Base-by-base conservation (phyloP, 306 rosid species). In the Mimosa bimucronata region DNA sequence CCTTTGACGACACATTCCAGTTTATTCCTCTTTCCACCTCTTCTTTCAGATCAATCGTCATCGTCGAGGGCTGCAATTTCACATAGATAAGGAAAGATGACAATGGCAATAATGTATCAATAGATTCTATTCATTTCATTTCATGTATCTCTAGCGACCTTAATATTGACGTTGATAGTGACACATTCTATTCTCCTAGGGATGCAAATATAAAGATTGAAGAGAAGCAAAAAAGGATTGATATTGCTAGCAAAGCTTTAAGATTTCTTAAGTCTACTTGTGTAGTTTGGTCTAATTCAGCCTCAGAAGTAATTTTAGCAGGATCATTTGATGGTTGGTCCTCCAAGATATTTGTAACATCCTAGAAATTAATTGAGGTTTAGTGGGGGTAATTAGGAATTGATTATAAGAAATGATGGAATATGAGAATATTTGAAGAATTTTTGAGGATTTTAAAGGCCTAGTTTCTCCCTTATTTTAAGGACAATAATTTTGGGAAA, bases 281-380 rank as follows among this genome's bases (percentile, higher is more conserved):
- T 84, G 82, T 96, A 76, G 88, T 90, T 46, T 96, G 97, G 97
- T 88, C 94, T 23, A 93, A 76, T 85, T 62, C 84, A 64, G 99
- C 97, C 82, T 86, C 97, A 5, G 92, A 90, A 86, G 99, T 96
- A 83, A 85, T 91, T 75, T 80, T 96, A 58, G 81, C 76, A 6
- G 99, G 98, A 75, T 96, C 99, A 31, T 96, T 89, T 77, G 98
- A 96, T 86, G 99, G 99, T 77, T 93, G 99, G 98, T 82, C 93
- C 40, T 77, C 88, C 67, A 87, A 91, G 99, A 86, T 96, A 8
- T n/a, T n/a, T n/a, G n/a, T n/a, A n/a, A n/a, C n/a, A n/a, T n/a
- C n/a, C n/a, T n/a, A n/a, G n/a, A n/a, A n/a, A n/a, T n/a, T n/a
- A n/a, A n/a, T n/a, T n/a, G n/a, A n/a, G n/a, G n/a, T n/a, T n/a